Conservation (phyloP, 495 filamentous ascomycete genomes). For the Rusavskia elegans region DNA sequence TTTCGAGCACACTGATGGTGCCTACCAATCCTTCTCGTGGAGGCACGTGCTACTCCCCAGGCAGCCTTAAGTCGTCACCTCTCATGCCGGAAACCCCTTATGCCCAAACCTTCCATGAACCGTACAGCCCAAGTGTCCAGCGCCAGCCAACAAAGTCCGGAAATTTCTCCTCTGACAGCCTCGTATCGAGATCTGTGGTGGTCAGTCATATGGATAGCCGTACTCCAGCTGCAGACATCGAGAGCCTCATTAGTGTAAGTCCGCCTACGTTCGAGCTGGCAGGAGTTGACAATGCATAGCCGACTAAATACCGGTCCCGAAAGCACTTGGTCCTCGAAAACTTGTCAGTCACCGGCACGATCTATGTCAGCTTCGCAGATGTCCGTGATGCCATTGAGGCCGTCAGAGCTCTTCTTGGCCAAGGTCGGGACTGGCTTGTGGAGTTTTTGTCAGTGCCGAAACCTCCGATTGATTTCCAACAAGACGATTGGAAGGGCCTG, state of each 20-base stretch:
- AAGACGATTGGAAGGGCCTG: constrained; percentile 8
- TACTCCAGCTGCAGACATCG: constrained; percentile 6
- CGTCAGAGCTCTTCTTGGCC: constrained; percentile 25
- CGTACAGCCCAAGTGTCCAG: background rate
- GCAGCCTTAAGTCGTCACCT: background rate
- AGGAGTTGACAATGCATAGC: constrained; percentile 6
- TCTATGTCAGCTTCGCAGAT: constrained; percentile 42
- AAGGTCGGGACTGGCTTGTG: constrained; percentile 31
- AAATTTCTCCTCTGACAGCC: constrained; percentile 10
- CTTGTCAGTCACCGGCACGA: constrained; percentile 18
- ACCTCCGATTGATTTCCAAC: constrained; percentile 6
- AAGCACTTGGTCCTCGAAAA: constrained; percentile 10
- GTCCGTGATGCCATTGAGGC: constrained; percentile 38
- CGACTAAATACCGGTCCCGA: constrained; percentile 7
- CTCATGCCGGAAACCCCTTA: background rate
- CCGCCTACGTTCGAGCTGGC: constrained; percentile 11
- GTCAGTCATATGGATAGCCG: constrained; percentile 4
- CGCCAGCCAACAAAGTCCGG: background rate
- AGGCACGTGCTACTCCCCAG: background rate
- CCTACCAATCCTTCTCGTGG: background rate
- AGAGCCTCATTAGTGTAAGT: constrained; percentile 14
- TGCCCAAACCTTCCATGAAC: too few species aligned
- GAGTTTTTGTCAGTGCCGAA: constrained; percentile 23
- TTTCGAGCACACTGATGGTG: background rate
- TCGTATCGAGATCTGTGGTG: constrained; percentile 11